Base-by-base conservation (phyloP, 1,284 basidiomycete genomes). In the Pyrrhoderma noxium region DNA sequence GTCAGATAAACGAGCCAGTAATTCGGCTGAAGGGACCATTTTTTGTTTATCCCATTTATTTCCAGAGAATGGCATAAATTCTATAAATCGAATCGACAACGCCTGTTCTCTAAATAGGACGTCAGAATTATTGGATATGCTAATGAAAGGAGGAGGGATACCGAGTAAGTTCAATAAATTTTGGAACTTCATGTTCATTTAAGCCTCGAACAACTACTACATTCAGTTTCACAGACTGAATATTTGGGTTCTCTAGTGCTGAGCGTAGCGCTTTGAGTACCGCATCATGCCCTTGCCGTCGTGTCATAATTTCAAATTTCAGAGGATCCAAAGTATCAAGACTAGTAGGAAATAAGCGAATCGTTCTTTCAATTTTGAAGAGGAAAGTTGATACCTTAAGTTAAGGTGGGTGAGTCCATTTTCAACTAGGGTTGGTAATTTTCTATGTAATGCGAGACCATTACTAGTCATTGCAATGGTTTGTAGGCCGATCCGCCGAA, bases 11-110 rank as follows among this genome's bases (percentile, higher is more conserved):
- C 62, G 64, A 14, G 70, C 63, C 42, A 91, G 64, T 27, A 91
- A 65, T 31, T 80, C 75, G 16, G 74, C 66, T 2, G 89, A 90
- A 3, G 85, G 77, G 0, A 93, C 73, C 77, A 94, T 87, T 64
- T 91, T 92, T 18, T 67, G 66, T 57, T 83, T 82, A 59, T 87
- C 80, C 91, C 91, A 93, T 64, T 85, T 82, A 61, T 93, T 93
- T 36, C 89, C 89, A 61, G 82, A 85, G 63, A 94, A 94, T 7
- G 91, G 91, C 92, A 94, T 93, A 64, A 91, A 93, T 65, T 93
- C 90, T 54, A 93, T 93, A 65, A 94, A 92, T 16, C 92, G 80
- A 19, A 93, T 79, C 39, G 80, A 87, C 38, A 93, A 65, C 2
- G 70, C 66, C 51, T 72, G 70, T 42, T 84, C 67, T 59, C 39